Percentiles rank a stretch among this genome's conserved stretches.
Conservation (phyloP, 352 stramenopile species). For the Phytophthora crassamura region DNA sequence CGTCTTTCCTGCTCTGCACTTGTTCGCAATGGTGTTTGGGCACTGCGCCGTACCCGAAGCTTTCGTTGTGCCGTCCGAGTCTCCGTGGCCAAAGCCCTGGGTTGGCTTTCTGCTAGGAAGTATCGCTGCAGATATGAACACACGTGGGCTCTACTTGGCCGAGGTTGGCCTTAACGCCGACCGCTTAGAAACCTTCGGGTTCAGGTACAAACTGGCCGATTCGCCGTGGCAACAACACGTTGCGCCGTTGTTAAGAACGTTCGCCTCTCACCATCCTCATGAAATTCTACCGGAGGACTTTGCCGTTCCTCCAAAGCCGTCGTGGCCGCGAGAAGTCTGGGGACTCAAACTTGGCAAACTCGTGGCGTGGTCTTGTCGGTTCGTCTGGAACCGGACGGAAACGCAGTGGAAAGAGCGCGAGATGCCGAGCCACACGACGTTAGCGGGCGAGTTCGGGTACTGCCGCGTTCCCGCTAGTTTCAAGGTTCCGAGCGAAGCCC, state of each 20-base stretch:
- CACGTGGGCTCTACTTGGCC: slow-evolving; percentile 24
- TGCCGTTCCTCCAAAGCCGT: slow-evolving; percentile 20
- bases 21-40: slow-evolving; percentile 31
- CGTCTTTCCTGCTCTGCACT: slow-evolving; percentile 33
- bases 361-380: slow-evolving; percentile 33
- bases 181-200: slow-evolving; percentile 36
- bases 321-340: slow-evolving; percentile 29
- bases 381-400: slow-evolving; percentile 20
- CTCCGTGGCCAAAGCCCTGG: slow-evolving; percentile 29
- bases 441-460: slow-evolving; percentile 25
- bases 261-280: slow-evolving; percentile 21
- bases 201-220: slow-evolving; percentile 36
- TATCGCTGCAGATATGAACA: slow-evolving; percentile 25
- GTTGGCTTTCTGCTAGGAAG: slow-evolving; percentile 20
- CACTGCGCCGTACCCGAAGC: slow-evolving; percentile 27
- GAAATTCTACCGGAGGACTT: slow-evolving; percentile 40
- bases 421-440: slow-evolving; percentile 17
- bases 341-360: slow-evolving; percentile 37
- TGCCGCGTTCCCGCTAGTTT: slow-evolving; percentile 27
- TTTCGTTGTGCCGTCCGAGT: slow-evolving; percentile 27
- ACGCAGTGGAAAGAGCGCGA: slow-evolving; percentile 21
- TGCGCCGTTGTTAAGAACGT: slow-evolving; percentile 26
- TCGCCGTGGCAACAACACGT: slow-evolving; percentile 25
- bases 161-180: slow-evolving; percentile 37
- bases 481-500: slow-evolving; percentile 17